Evolutionary conservation across 768 basidiomycete species (phyloP).

Genomic region (Boletus sensibilis): DNA sequence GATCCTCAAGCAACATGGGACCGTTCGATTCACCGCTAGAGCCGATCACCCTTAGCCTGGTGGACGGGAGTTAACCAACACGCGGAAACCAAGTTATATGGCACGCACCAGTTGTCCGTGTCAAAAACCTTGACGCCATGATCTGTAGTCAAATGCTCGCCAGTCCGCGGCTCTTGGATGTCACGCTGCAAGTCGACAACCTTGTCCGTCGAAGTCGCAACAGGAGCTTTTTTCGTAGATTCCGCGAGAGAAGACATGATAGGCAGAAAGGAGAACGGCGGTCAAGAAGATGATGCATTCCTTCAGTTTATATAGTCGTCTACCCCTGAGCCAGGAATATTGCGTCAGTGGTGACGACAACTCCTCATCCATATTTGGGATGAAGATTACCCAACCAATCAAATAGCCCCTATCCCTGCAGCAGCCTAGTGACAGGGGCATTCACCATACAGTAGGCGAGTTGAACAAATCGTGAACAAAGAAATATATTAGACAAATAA

Average conservation of each 20-base stretch:
- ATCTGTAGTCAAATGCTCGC: constrained; percentile 51
- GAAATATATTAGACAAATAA: constrained; percentile 18
- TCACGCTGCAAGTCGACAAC: constrained; percentile 26
- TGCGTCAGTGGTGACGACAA: constrained; percentile 27
- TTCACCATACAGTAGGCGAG: neutral
- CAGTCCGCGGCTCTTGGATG: constrained; percentile 20
- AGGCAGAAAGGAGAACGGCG: neutral
- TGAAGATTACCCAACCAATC: neutral
- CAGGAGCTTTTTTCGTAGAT: constrained; percentile 12
- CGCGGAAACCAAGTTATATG: neutral
- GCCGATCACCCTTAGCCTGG: constrained; percentile 52
- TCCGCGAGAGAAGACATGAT: constrained; percentile 18
- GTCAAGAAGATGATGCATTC: neutral
- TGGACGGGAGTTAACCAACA: constrained; percentile 5
- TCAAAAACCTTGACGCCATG: constrained; percentile 57
- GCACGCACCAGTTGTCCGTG: constrained; percentile 60
- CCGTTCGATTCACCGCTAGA: constrained; percentile 50
- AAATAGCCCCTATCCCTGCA: neutral
- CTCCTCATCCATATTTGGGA: neutral
- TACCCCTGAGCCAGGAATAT: constrained; percentile 9
- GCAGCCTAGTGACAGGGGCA: too few relatives aligned
- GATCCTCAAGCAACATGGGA: constrained; percentile 76
- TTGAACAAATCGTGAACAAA: neutral
- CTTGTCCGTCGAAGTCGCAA: constrained; percentile 17
- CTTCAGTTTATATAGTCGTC: neutral